Conservation (phyloP, 768 basidiomycete species). For the Naganishia randhawae region DNA sequence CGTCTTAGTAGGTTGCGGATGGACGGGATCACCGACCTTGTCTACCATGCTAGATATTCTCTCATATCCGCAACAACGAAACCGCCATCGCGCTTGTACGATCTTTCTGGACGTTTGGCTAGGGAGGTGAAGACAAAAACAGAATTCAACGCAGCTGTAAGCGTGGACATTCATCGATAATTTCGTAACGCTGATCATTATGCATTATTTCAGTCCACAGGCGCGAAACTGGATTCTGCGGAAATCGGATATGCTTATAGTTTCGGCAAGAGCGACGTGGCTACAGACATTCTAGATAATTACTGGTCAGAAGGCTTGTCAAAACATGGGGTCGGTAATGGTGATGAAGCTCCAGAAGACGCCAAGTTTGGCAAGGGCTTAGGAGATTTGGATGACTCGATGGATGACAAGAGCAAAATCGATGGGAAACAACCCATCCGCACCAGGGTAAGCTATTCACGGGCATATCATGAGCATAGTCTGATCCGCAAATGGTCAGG, state of each 20-base stretch:
- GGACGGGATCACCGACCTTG: background rate
- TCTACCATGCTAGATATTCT: conserved; percentile 66
- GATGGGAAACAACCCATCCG: conserved; percentile 23
- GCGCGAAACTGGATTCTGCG: conserved; percentile 43
- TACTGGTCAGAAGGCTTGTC: conserved; percentile 45
- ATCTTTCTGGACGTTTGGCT: conserved; percentile 68
- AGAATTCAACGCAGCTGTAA: conserved; percentile 71
- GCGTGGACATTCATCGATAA: conserved; percentile 28
- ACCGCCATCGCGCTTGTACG: conserved; percentile 75
- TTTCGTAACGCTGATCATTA: background rate
- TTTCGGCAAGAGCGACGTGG: conserved; percentile 43
- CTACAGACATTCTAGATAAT: conserved; percentile 25
- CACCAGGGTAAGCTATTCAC: conserved; percentile 34
- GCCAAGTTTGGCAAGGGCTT: conserved; percentile 50
- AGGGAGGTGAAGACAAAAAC: conserved; percentile 73
- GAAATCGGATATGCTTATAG: conserved; percentile 52
- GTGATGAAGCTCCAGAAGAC: conserved; percentile 49
- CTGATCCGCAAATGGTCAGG: conserved; percentile 2
- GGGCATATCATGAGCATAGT: background rate
- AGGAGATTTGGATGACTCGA: background rate
- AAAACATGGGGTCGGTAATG: conserved; percentile 29
- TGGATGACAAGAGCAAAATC: conserved; percentile 26
- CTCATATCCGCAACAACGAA: conserved; percentile 83
- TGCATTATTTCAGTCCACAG: conserved; percentile 42
- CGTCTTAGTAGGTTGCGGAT: background rate